Percentiles rank a stretch among this genome's conserved stretches.
Conservation (phyloP, 208 protist species). For the Leishmania lainsoni region DNA sequence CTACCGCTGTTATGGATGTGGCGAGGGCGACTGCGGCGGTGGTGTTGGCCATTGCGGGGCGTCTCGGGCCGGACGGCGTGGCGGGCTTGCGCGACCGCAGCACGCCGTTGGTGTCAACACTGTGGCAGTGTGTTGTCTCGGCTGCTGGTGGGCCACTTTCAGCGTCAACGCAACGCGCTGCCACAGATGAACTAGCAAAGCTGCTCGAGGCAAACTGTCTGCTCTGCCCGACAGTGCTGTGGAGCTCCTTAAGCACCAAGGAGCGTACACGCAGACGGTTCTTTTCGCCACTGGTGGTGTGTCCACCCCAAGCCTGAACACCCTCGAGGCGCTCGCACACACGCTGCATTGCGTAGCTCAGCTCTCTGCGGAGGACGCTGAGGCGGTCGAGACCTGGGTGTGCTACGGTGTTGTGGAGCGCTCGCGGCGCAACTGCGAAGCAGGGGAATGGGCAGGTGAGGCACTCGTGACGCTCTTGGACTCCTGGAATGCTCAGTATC, state of each 20-base stretch:
- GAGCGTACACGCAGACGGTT: slow-evolving; percentile 33
- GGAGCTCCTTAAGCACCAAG: slow-evolving; percentile 12
- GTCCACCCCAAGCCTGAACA: slow-evolving; percentile 12
- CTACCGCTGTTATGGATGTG: slow-evolving; percentile 16
- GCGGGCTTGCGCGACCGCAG: slow-evolving; percentile 7
- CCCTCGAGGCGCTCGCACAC: slow-evolving; percentile 25
- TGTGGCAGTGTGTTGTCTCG: slow-evolving; percentile 10
- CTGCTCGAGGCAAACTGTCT: slow-evolving; percentile 12
- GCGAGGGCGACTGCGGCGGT: slow-evolving; percentile 1
- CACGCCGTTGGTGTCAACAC: slow-evolving; percentile 3
- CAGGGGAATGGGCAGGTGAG: slow-evolving; percentile 6
- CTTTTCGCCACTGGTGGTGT: slow-evolving; percentile 29
- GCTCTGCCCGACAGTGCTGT: slow-evolving; percentile 17
- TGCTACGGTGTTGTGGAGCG: slow-evolving; percentile 2
- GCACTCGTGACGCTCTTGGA: slow-evolving; percentile 35
- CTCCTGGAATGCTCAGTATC: slow-evolving; percentile 35
- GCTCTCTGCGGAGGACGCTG: slow-evolving; percentile 15
- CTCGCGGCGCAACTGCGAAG: slow-evolving; percentile 10
- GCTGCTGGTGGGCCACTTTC: not conserved
- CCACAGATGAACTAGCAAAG: slow-evolving; percentile 4
- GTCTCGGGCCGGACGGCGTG: not conserved
- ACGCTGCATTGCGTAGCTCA: slow-evolving; percentile 30
- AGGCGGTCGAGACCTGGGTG: slow-evolving; percentile 5
- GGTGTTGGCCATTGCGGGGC: slow-evolving; percentile 4
- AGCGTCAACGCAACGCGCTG: slow-evolving; percentile 1